Evolutionary conservation across 345 rosid genomes (phyloP), one percentile per base, ranked within the genome.

Genomic region (Durio zibethinus): DNA sequence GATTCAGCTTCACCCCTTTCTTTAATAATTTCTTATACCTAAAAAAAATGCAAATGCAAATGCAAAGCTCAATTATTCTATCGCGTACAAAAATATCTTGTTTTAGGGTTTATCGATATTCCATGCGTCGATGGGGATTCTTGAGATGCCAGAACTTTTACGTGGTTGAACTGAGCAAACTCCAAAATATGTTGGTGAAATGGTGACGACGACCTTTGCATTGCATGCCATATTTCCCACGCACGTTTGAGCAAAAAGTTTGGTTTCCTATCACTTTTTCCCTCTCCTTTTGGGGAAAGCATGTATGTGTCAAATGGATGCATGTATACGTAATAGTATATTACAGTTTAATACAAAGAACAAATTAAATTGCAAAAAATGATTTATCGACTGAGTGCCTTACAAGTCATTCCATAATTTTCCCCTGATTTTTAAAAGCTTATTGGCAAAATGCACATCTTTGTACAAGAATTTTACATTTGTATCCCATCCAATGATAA

Each of bases 281-380:
- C 52, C 52, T 71, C 65, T 43, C 60, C 74, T 83, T 83, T 77
- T 33, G 73, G 83, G 73, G 75, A 74, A 70, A 73, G 78, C 29
- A 74, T 45, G 35, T 36, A 74, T 45, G 35, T 12, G 31, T 69
- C 14, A 8, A 42, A 29, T 47, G 61, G 3, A 36, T 63, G 8
- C 47, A 23, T 62, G 50, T 47, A 27, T 3, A 43, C 12, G 16
- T 21, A 25, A 40, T 67, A 45, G 72, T n/a, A 45, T 45, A 45
- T n/a, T 21, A 21, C 29, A 10, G 4, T n/a, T 25, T 38, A 25
- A 10, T 43, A 15, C 54, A 45, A 40, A 68, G 10, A 40, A 40
- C 35, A 45, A 40, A 45, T 18, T 29, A 68, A n/a, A n/a, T n/a
- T n/a, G n/a, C n/a, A n/a, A n/a, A 43, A 47, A 47, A 47, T 47